Evolutionary conservation across 2,329 filamentous ascomycete genomes (phyloP).

Genomic region (Shiraia bambusicola): DNA sequence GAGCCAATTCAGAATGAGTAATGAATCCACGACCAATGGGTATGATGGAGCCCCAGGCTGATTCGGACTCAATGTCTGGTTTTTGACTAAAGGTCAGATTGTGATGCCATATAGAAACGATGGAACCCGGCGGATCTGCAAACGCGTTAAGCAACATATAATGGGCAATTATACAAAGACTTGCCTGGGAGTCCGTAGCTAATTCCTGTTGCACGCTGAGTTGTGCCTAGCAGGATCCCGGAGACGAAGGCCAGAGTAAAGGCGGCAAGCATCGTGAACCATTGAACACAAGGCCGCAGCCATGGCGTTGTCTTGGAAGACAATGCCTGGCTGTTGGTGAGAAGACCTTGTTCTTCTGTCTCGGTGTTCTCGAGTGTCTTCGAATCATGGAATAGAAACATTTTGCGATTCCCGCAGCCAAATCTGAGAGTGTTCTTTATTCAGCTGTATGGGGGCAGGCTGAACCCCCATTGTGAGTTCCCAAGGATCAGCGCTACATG

Average conservation of each 20-base stretch:
- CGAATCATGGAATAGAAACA: no score
- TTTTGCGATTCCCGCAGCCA: no score
- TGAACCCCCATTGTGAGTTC: no score
- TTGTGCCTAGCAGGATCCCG: background rate
- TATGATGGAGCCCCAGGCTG: slow-evolving; percentile 8
- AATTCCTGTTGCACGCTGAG: background rate
- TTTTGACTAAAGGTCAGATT: slow-evolving; percentile 3
- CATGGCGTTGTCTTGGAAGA: no score
- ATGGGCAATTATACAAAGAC: background rate
- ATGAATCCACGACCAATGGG: slow-evolving; percentile 9
- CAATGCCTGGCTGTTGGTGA: no score
- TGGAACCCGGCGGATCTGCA: slow-evolving; percentile 1
- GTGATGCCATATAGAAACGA: slow-evolving; percentile 2
- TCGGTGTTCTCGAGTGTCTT: no score
- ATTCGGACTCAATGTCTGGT: slow-evolving; percentile 1
- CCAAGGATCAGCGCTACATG: no score
- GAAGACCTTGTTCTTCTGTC: no score
- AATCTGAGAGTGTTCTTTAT: no score
- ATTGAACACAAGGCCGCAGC: no score
- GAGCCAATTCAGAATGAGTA: slow-evolving; percentile 1
- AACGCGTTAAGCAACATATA: background rate
- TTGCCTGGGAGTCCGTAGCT: background rate
- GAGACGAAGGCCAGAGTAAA: background rate
- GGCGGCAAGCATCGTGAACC: no score
- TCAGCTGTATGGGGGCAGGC: no score